Percentiles rank a stretch among this genome's conserved stretches.
Conservation (phyloP, 2,329 filamentous ascomycete genomes). For the Setomelanomma holmii region DNA sequence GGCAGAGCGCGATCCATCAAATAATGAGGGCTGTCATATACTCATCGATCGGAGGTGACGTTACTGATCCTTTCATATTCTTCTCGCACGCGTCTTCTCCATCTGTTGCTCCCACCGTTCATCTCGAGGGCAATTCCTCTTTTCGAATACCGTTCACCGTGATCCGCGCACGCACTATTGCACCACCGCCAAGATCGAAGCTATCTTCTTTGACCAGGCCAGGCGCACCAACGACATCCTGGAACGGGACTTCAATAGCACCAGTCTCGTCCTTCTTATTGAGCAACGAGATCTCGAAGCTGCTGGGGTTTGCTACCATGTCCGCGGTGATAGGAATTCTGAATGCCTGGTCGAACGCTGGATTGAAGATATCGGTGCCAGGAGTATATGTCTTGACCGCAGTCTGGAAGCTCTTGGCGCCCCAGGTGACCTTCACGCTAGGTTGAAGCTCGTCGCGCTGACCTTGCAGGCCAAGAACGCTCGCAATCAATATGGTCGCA, state of each 20-base stretch:
- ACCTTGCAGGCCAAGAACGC: constrained; percentile 53
- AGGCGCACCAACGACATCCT: constrained; percentile 31
- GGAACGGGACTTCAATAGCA: constrained; percentile 32
- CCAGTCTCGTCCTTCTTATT: constrained; percentile 38
- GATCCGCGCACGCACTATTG: constrained; percentile 31
- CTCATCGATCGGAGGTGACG: not conserved
- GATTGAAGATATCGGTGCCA: constrained; percentile 58
- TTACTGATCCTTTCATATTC: not conserved
- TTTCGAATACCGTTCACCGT: constrained; percentile 29
- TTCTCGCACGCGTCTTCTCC: too few relatives aligned
- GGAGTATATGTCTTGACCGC: constrained; percentile 53
- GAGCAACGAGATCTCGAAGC: constrained; percentile 36
- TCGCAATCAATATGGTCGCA: constrained; percentile 54
- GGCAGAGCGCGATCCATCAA: too few relatives aligned
- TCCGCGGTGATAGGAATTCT: constrained; percentile 51
- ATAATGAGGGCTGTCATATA: too few relatives aligned
- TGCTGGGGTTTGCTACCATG: constrained; percentile 26
- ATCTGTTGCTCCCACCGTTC: too few relatives aligned
- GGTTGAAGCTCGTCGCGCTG: constrained; percentile 55
- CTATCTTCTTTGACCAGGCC: constrained; percentile 25
- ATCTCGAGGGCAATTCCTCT: constrained; percentile 10
- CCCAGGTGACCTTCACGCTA: constrained; percentile 55
- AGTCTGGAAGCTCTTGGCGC: constrained; percentile 52
- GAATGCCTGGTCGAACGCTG: constrained; percentile 57
- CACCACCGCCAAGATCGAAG: constrained; percentile 38